These are phyloP conservation scores for Neonectria ditissima DNA, from an alignment of 2,329 filamentous ascomycete genomes.

Conservation along the genomic window DNA sequence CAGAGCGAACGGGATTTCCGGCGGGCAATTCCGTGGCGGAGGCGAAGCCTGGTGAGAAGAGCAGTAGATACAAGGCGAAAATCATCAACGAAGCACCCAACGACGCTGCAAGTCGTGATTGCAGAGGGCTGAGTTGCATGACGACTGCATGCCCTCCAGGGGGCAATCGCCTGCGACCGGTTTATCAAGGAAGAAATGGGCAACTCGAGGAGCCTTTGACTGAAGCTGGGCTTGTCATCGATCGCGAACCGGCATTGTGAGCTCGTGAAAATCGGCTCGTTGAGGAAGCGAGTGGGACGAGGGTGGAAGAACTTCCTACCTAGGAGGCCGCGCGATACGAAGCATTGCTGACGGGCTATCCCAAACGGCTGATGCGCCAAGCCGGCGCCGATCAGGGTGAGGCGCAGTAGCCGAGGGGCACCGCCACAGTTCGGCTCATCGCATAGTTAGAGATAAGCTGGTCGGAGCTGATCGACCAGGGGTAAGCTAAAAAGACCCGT, in stretches of 20 bases:
- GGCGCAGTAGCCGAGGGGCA: slow-evolving; percentile 40
- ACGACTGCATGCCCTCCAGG: slow-evolving; percentile 57
- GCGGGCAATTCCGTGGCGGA: slow-evolving; percentile 66
- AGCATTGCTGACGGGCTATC: slow-evolving; percentile 37
- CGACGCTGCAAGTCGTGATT: slow-evolving; percentile 78
- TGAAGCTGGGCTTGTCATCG: slow-evolving; percentile 30
- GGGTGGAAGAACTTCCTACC: neutral
- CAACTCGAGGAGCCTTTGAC: slow-evolving; percentile 20
- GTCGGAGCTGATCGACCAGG: neutral
- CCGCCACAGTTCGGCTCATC: slow-evolving; percentile 39
- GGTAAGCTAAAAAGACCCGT: slow-evolving; percentile 36
- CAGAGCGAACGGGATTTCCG: slow-evolving; percentile 28
- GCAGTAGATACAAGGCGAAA: slow-evolving; percentile 65
- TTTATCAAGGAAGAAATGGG: slow-evolving; percentile 28
- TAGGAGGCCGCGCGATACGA: slow-evolving; percentile 17
- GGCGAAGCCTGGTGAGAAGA: slow-evolving; percentile 70
- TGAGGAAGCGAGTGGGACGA: slow-evolving; percentile 4
- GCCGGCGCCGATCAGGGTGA: slow-evolving; percentile 20
- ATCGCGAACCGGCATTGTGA: slow-evolving; percentile 34
- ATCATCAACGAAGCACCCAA: slow-evolving; percentile 70
- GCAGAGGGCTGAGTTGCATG: slow-evolving; percentile 75
- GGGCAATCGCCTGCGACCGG: slow-evolving; percentile 43
- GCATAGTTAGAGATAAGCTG: slow-evolving; percentile 8
- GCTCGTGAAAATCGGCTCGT: slow-evolving; percentile 3
- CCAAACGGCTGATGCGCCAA: slow-evolving; percentile 32